Percentiles rank a stretch among this genome's conserved stretches.
Evolutionary conservation across 805 yeast genomes (phyloP).

Genomic region (Soucietia sequanensis): DNA sequence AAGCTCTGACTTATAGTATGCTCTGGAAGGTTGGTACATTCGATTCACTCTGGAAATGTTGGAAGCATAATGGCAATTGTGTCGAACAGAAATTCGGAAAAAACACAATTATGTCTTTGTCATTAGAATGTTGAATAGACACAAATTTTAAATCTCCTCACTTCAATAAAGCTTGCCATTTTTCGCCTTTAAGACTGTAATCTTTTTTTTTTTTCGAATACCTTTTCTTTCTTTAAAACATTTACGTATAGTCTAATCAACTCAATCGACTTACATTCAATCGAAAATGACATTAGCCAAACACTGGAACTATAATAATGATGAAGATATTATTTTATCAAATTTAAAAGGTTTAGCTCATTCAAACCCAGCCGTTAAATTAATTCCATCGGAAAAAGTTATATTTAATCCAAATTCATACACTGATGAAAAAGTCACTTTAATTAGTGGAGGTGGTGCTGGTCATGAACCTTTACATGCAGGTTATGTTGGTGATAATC

Average conservation of each 20-base stretch:
- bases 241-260: not conserved
- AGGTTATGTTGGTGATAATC: slow-evolving; percentile 84
- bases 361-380: slow-evolving; percentile 52
- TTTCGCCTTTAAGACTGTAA: not conserved
- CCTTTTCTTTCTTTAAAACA: not conserved
- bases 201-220: not conserved
- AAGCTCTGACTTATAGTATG: no score
- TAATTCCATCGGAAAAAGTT: slow-evolving; percentile 58
- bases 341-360: slow-evolving; percentile 53
- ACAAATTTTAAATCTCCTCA: no score
- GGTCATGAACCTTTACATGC: slow-evolving; percentile 97
- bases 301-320: slow-evolving; percentile 49
- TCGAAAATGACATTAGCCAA: slow-evolving; percentile 31
- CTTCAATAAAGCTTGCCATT: slow-evolving; percentile 4
- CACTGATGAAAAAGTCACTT: slow-evolving; percentile 54
- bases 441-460: slow-evolving; percentile 90
- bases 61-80: no score
- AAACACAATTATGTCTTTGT: no score
- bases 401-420: slow-evolving; percentile 44
- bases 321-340: slow-evolving; percentile 46
- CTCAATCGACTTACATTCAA: no score
- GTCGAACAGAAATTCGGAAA: no score
- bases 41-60: no score
- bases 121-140: no score
- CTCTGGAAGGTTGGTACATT: no score